Percentiles rank a stretch among this genome's conserved stretches.
Conservation (phyloP, 192 early-diverging fungal species). For the Coemansia sp. region DNA sequence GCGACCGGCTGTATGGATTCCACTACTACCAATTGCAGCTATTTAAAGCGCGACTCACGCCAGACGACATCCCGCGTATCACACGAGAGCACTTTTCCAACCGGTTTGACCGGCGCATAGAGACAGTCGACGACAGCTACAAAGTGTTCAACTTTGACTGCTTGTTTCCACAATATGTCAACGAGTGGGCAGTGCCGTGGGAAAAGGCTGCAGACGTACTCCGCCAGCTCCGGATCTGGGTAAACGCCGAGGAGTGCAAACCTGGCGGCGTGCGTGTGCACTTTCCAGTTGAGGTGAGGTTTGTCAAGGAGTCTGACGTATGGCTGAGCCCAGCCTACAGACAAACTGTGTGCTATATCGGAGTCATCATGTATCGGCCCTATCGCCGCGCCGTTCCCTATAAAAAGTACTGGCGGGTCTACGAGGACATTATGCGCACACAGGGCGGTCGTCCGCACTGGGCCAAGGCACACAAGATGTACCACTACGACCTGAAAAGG, state of each 20-base stretch:
- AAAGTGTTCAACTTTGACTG: constrained; percentile 71
- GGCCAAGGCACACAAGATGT: constrained; percentile 74
- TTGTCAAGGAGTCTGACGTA: constrained; percentile 56
- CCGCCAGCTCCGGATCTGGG: neutral
- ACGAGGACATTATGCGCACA: constrained; percentile 72
- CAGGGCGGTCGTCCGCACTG: constrained; percentile 74
- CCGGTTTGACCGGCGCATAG: constrained; percentile 40
- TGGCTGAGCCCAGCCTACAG: constrained; percentile 74
- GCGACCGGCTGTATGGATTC: constrained; percentile 16
- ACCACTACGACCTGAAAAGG: constrained; percentile 53
- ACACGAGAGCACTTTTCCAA: constrained; percentile 62
- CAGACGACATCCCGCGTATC: constrained; percentile 21
- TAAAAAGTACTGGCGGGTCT: constrained; percentile 70
- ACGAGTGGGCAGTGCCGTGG: constrained; percentile 70
- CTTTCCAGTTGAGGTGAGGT: constrained; percentile 75
- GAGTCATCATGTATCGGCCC: constrained; percentile 76
- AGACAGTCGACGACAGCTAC: constrained; percentile 58
- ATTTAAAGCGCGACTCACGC: constrained; percentile 36
- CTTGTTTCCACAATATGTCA: constrained; percentile 69
- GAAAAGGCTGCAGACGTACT: neutral
- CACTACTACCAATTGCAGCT: constrained; percentile 30
- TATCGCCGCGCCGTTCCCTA: constrained; percentile 70
- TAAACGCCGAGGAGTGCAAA: constrained; percentile 19
- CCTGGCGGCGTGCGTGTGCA: constrained; percentile 62
- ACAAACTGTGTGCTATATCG: constrained; percentile 73